Evolutionary conservation across 2,329 filamentous ascomycete species (phyloP).

Genomic region (Xylaria polymorpha): DNA sequence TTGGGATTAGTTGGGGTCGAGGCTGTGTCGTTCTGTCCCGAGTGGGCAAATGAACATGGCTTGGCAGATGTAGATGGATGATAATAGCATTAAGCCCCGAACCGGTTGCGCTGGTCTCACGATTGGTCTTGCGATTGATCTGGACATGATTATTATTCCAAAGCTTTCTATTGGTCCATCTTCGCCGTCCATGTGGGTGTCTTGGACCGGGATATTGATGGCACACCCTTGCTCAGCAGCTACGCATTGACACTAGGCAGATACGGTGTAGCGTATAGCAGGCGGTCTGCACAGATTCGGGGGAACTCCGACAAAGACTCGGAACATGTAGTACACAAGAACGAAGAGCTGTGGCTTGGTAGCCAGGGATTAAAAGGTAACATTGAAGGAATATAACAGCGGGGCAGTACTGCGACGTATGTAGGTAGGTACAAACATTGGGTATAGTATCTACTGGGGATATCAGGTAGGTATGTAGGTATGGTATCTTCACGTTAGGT

Average conservation of each 20-base stretch:
- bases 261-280: conserved; percentile 6
- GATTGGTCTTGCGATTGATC: conserved; percentile 28
- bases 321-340: neutral
- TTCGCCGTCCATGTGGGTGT: neutral
- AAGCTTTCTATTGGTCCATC: conserved; percentile 24
- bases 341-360: too few relatives aligned
- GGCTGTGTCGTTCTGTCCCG: conserved; percentile 23
- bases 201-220: conserved; percentile 16
- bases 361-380: too few relatives aligned
- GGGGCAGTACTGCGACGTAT: too few relatives aligned
- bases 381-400: too few relatives aligned
- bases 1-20: conserved; percentile 16
- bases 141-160: conserved; percentile 37
- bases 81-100: conserved; percentile 29
- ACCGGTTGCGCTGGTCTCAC: conserved; percentile 23
- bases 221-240: conserved; percentile 16
- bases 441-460: too few relatives aligned
- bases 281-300: conserved; percentile 3
- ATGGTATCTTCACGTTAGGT: too few relatives aligned
- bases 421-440: too few relatives aligned
- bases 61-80: conserved; percentile 32
- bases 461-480: too few relatives aligned
- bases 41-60: conserved; percentile 34
- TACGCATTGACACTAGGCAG: conserved; percentile 11
- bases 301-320: neutral